A percentile compares a stretch with the other conserved stretches of the same genome.
Conservation (phyloP, 2,329 filamentous ascomycete species). For the Graphilbum sp. region DNA sequence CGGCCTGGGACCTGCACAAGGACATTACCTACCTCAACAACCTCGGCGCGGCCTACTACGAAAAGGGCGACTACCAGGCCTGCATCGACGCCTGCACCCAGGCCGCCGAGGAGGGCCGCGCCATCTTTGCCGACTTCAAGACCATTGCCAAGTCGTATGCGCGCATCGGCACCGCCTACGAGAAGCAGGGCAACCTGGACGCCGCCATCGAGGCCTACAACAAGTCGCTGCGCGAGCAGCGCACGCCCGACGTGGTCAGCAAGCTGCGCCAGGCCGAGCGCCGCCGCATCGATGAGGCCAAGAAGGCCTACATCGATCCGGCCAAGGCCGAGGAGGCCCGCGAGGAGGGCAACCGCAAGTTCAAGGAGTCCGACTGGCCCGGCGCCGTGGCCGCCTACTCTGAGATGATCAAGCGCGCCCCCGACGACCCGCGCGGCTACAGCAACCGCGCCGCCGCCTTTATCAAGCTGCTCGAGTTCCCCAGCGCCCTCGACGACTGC, state of each 20-base stretch:
- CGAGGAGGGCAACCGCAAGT: constrained; percentile 87
- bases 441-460: constrained; percentile 95
- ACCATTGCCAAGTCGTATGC: constrained; percentile 96
- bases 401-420: constrained; percentile 93
- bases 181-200: constrained; percentile 67
- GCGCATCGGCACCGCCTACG: constrained; percentile 83
- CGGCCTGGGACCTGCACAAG: constrained; percentile 88
- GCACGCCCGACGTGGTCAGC: constrained; percentile 79
- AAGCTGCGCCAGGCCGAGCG: constrained; percentile 90
- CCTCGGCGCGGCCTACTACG: constrained; percentile 80
- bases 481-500: constrained; percentile 83
- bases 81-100: constrained; percentile 75
- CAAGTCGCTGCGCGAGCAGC: constrained; percentile 88
- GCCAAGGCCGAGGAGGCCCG: constrained; percentile 89
- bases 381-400: constrained; percentile 84
- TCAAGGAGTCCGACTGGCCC: constrained; percentile 94
- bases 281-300: constrained; percentile 59
- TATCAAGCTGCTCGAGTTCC: constrained; percentile 93
- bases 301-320: constrained; percentile 71
- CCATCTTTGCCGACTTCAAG: constrained; percentile 92
- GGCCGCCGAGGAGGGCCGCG: constrained; percentile 78
- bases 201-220: constrained; percentile 82
- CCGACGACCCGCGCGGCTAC: constrained; percentile 84
- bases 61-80: constrained; percentile 86
- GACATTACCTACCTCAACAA: constrained; percentile 98